These are phyloP conservation scores for Populus hybrid DNA, from an alignment of 441 rosid genomes.

Conservation along the genomic window DNA sequence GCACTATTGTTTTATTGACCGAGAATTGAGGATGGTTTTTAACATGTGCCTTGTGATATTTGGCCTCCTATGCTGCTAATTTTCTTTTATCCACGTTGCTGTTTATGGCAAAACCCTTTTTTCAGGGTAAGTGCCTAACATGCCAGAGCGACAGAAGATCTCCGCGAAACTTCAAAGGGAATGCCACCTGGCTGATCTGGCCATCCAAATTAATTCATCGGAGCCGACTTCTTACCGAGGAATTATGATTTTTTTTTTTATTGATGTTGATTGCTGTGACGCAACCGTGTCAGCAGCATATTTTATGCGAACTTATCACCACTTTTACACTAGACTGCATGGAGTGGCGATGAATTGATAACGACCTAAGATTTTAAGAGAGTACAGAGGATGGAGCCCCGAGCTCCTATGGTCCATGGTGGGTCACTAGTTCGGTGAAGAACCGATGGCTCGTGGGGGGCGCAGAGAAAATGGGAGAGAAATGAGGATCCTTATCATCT, in stretches of 20 bases:
- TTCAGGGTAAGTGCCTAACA: neutral
- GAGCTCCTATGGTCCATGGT: slow-evolving; percentile 3
- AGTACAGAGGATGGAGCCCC: neutral
- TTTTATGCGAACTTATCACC: slow-evolving; percentile 5
- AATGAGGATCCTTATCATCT: neutral
- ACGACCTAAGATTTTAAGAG: slow-evolving; percentile 1
- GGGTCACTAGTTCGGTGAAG: slow-evolving; percentile 25
- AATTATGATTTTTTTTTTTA: neutral
- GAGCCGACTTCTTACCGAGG: neutral
- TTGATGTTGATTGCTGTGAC: neutral
- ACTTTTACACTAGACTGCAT: neutral
- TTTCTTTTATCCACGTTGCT: neutral
- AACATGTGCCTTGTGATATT: neutral
- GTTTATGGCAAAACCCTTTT: neutral
- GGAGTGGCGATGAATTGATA: slow-evolving; percentile 11
- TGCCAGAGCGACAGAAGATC: neutral
- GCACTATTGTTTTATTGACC: neutral
- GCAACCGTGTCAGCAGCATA: slow-evolving; percentile 10
- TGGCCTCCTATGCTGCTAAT: neutral
- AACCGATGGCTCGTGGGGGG: slow-evolving; percentile 18
- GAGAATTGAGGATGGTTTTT: neutral
- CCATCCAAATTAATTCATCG: neutral
- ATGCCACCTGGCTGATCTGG: neutral
- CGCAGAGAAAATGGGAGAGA: slow-evolving; percentile 13
- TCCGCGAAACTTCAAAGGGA: neutral